phyloP scores from a whole-genome alignment of 164 flowering plant genomes.

The Saururus chinensis region DNA sequence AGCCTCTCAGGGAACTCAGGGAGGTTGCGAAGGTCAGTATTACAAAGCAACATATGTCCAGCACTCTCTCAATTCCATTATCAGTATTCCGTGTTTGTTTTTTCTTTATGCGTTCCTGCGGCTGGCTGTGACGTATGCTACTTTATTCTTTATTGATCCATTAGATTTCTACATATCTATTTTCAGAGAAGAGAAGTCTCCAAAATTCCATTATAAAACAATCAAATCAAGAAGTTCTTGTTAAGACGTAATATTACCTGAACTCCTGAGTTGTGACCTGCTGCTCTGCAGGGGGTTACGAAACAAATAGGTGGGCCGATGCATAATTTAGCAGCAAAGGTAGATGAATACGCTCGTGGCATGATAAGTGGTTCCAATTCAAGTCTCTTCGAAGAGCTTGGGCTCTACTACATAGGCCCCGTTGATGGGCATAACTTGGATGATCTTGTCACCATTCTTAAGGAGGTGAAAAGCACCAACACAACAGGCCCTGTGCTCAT shows the following conservation, averaged over 20 bases:
- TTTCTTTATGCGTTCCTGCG: too few relatives aligned
- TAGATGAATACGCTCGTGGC: slow-evolving; percentile 95
- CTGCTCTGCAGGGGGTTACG: slow-evolving; percentile 65
- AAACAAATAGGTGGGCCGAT: slow-evolving; percentile 81
- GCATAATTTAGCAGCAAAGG: slow-evolving; percentile 91
- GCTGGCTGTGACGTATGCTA: too few relatives aligned
- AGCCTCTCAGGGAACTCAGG: slow-evolving; percentile 84
- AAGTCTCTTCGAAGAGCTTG: slow-evolving; percentile 89
- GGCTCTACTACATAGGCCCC: slow-evolving; percentile 94
- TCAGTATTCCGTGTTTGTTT: too few relatives aligned
- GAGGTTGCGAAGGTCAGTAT: slow-evolving; percentile 87
- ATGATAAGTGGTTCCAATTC: slow-evolving; percentile 96
- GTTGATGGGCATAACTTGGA: slow-evolving; percentile 94
- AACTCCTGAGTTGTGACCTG: too few relatives aligned
- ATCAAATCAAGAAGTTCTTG: too few relatives aligned
- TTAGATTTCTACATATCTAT: too few relatives aligned
- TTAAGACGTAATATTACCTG: too few relatives aligned
- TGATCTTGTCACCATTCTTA: slow-evolving; percentile 76
- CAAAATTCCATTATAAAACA: too few relatives aligned
- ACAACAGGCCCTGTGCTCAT: slow-evolving; percentile 89
- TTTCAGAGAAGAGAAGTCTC: too few relatives aligned
- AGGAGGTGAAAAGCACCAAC: slow-evolving; percentile 73
- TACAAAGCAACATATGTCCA: slow-evolving; percentile 9
- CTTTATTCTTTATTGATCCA: not conserved
- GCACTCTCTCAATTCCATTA: too few relatives aligned